A percentile compares a stretch with the other conserved stretches of the same genome.
phyloP scores from a whole-genome alignment of 2,329 filamentous ascomycete species.

The Exophiala phaeomuriformis region DNA sequence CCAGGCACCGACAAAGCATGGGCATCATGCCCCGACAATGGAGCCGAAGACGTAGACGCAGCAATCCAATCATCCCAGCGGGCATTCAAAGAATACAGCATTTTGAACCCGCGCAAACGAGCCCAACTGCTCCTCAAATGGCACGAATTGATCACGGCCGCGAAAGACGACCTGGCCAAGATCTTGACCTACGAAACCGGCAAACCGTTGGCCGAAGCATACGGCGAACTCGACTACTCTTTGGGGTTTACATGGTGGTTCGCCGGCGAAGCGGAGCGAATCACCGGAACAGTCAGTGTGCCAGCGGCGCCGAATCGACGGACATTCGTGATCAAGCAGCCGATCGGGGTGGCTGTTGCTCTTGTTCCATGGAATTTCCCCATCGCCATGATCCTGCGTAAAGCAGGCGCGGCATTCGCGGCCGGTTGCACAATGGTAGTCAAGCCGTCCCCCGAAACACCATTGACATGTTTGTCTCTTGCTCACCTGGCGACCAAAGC shows the following conservation, averaged over 20 bases:
- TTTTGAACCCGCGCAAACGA: slow-evolving; percentile 53
- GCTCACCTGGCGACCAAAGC: slow-evolving; percentile 47
- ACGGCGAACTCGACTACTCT: slow-evolving; percentile 52
- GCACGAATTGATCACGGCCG: slow-evolving; percentile 57
- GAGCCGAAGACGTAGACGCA: slow-evolving; percentile 53
- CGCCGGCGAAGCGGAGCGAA: slow-evolving; percentile 53
- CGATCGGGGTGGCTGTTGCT: slow-evolving; percentile 60
- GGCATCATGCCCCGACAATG: slow-evolving; percentile 46
- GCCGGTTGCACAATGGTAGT: slow-evolving; percentile 68
- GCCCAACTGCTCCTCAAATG: slow-evolving; percentile 59
- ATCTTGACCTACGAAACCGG: slow-evolving; percentile 58
- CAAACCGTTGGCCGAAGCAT: slow-evolving; percentile 50
- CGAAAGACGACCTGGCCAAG: slow-evolving; percentile 55
- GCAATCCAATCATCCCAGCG: slow-evolving; percentile 53
- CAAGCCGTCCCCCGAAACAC: slow-evolving; percentile 64
- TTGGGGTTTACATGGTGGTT: slow-evolving; percentile 52
- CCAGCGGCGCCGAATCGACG: slow-evolving; percentile 56
- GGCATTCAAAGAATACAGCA: slow-evolving; percentile 56
- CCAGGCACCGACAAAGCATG: slow-evolving; percentile 47
- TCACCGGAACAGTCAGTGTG: slow-evolving; percentile 52
- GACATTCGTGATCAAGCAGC: slow-evolving; percentile 67
- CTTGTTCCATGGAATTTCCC: slow-evolving; percentile 70
- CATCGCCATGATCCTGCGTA: slow-evolving; percentile 60
- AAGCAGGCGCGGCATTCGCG: slow-evolving; percentile 60
- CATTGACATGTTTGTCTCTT: slow-evolving; percentile 50